phyloP scores from a whole-genome alignment of 2,329 filamentous ascomycete species.

The Aspergillus alliaceus region DNA sequence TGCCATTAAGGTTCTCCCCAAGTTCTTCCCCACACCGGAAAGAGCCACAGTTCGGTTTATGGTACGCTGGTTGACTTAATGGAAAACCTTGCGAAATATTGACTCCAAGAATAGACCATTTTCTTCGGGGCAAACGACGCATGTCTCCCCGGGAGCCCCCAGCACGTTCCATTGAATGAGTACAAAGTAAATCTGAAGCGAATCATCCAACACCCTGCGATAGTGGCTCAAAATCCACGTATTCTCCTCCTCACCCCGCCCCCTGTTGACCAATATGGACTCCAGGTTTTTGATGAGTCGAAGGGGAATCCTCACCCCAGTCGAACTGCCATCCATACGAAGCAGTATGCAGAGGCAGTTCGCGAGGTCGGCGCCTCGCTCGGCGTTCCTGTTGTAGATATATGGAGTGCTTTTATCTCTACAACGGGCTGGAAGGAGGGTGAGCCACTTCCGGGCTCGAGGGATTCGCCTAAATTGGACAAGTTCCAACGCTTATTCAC shows the following conservation, averaged over 20 bases:
- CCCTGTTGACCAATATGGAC: constrained; percentile 74
- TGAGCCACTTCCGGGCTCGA: constrained; percentile 56
- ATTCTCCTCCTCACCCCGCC: constrained; percentile 77
- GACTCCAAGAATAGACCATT: constrained; percentile 56
- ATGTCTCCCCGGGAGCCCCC: constrained; percentile 64
- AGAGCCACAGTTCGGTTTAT: constrained; percentile 48
- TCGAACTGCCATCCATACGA: constrained; percentile 63
- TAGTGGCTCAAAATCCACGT: constrained; percentile 70
- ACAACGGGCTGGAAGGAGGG: constrained; percentile 55
- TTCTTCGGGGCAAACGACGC: constrained; percentile 93
- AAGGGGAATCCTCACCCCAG: constrained; percentile 51
- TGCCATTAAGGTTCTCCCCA: constrained; percentile 66
- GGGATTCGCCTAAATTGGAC: constrained; percentile 59
- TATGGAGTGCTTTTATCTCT: constrained; percentile 77
- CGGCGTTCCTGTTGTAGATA: constrained; percentile 67
- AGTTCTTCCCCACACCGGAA: constrained; percentile 68
- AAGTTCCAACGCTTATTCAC: constrained; percentile 52
- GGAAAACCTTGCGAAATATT: not conserved
- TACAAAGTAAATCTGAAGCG: constrained; percentile 71
- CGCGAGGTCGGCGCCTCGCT: constrained; percentile 60
- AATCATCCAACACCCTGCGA: constrained; percentile 70
- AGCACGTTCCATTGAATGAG: constrained; percentile 74
- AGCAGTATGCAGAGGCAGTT: constrained; percentile 65
- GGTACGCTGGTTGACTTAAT: constrained; percentile 28
- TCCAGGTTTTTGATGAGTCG: constrained; percentile 50